A percentile compares a stretch with the other conserved stretches of the same genome.
These are phyloP conservation scores for Venturia aucupariae DNA, from an alignment of 2,329 filamentous ascomycete genomes.

Conservation along the genomic window DNA sequence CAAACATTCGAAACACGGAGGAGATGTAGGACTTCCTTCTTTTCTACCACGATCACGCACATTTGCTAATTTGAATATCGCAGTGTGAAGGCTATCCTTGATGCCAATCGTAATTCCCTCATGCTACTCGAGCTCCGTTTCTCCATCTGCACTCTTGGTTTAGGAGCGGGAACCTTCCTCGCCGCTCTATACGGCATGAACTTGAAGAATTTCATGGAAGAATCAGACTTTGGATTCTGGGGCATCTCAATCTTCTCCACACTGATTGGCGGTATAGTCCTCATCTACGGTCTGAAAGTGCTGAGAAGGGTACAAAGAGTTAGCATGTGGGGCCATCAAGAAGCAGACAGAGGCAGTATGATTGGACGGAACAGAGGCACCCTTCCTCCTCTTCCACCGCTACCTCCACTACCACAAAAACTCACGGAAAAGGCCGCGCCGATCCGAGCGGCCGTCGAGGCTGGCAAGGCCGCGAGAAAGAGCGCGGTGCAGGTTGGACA, in stretches of 20 bases:
- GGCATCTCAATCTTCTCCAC: slow-evolving; percentile 64
- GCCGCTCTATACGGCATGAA: slow-evolving; percentile 99
- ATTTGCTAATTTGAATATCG: slow-evolving; percentile 17
- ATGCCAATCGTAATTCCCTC: slow-evolving; percentile 94
- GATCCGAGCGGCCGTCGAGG: background rate
- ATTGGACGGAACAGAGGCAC: background rate
- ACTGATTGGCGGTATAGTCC: slow-evolving; percentile 65
- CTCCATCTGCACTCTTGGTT: slow-evolving; percentile 86
- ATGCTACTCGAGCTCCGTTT: slow-evolving; percentile 97
- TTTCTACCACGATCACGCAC: background rate
- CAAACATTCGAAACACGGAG: slow-evolving; percentile 93
- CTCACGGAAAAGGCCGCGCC: background rate
- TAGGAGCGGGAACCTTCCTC: slow-evolving; percentile 88
- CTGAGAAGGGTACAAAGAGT: slow-evolving; percentile 79
- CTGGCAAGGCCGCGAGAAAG: background rate
- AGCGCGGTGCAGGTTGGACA: background rate
- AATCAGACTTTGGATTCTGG: slow-evolving; percentile 77
- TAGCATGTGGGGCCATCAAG: slow-evolving; percentile 62
- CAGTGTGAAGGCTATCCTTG: slow-evolving; percentile 90
- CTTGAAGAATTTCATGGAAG: slow-evolving; percentile 96
- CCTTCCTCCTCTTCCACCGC: slow-evolving; percentile 2
- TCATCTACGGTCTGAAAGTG: slow-evolving; percentile 73
- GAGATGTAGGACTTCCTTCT: slow-evolving; percentile 63
- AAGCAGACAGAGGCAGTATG: background rate
- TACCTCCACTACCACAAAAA: background rate